Conservation (phyloP, 2,329 filamentous ascomycete genomes). For the Cercospora beticola region DNA sequence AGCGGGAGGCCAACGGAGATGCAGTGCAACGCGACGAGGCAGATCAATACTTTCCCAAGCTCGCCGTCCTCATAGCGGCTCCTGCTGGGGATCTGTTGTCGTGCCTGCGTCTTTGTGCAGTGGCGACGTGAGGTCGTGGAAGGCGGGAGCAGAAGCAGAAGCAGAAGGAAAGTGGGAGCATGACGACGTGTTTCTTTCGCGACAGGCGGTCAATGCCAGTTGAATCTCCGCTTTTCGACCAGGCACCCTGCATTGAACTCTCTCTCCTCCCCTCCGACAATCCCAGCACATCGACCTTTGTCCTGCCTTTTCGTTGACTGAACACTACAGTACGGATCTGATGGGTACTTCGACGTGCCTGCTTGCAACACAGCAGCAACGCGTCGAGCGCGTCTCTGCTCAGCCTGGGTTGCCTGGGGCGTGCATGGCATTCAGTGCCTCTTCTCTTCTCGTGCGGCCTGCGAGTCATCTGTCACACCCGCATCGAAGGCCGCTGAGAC, state of each 20-base stretch:
- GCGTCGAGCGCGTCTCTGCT: neutral
- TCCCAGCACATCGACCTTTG: neutral
- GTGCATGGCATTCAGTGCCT: slow-evolving; percentile 1
- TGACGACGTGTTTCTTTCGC: neutral
- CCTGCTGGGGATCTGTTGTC: neutral
- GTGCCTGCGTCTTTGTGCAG: neutral
- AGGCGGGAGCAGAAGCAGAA: neutral
- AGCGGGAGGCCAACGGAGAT: neutral
- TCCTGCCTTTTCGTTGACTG: neutral
- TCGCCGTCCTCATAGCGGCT: neutral
- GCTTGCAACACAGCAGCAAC: neutral
- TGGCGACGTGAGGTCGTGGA: neutral
- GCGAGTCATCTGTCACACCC: slow-evolving; percentile 29
- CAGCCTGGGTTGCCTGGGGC: neutral
- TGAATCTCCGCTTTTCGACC: neutral
- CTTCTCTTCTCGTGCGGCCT: slow-evolving; percentile 15
- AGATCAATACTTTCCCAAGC: neutral
- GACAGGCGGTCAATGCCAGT: neutral
- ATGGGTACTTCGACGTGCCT: neutral
- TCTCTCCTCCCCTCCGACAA: neutral
- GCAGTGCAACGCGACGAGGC: neutral
- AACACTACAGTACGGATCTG: too few relatives aligned
- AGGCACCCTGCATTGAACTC: neutral
- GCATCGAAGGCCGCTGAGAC: neutral
- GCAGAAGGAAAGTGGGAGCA: neutral